Base-by-base conservation (phyloP, 75 land plant genomes). In the Picea glauca region DNA sequence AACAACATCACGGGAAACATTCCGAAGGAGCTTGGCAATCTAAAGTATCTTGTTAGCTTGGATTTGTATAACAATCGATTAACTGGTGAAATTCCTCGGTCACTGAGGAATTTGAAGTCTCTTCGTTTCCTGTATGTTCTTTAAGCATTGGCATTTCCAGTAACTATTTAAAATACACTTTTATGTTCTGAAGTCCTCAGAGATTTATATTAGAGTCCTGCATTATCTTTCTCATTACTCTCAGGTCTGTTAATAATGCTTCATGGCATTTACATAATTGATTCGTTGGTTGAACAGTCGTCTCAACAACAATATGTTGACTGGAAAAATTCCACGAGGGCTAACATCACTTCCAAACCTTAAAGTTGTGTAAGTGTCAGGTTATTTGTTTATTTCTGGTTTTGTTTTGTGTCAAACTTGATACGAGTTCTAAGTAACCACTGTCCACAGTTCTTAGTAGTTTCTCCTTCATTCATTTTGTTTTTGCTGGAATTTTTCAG, bases 41-140 rank as follows among this genome's bases (percentile, higher is more conserved):
- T 98, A 81, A 91, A 91, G 93, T 89, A 78, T 76, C 88, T 98
- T 4, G 87, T 93, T 38, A 98, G 96, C 86, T 87, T 98, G 87
- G 98, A 98, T 77, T 78, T 98, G 61, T 94, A 94, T 75, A 90
- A 90, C 77, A 96, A 96, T 86, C 91, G 91, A 66, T 85, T 96
- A 60, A 85, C 96, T 0, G 98, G 99, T 61, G 85, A 79, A 11
- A 89, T 98, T 78, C 98, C 99, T 67, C 77, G 80, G 5, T 86
- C 93, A 17, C 50, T 98, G 68, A 96, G 90, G 54, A 90, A 95
- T 4, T 85, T 98, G 81, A 91, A 96, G 46, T 90, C 89, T 46
- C 92, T 98, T 38, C 88, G 89, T 1, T 98, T 98, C 58, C 84
- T 98, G 98, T 97, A 67, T 94, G 99, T 90, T 60, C 23, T 32